Conservation (phyloP, 352 stramenopile genomes). For the Globisporangium barbulae region DNA sequence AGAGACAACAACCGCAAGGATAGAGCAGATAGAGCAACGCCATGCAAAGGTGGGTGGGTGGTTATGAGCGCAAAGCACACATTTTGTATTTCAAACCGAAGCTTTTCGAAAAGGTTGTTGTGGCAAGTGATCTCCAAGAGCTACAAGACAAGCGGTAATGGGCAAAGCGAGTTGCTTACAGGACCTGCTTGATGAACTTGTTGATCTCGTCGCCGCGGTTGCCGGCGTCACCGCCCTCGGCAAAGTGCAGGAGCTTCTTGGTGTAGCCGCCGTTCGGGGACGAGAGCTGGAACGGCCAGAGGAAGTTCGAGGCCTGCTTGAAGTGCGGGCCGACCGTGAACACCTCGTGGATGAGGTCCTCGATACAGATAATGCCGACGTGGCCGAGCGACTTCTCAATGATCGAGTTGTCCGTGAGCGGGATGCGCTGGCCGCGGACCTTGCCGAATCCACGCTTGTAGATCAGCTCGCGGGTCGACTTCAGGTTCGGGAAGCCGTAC, state of each 20-base stretch:
- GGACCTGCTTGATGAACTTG: constrained; percentile 93
- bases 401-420: constrained; percentile 96
- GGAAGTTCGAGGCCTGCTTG: constrained; percentile 99
- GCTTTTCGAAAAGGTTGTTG: constrained; percentile 4
- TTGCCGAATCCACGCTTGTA: constrained; percentile 99
- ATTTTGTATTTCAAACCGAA: constrained; percentile 30
- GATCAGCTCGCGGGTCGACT: constrained; percentile 97
- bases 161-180: constrained; percentile 64
- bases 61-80: constrained; percentile 3
- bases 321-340: constrained; percentile 99
- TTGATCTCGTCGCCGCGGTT: constrained; percentile 93
- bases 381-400: constrained; percentile 95
- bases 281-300: constrained; percentile 99
- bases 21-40: not conserved
- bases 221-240: constrained; percentile 90
- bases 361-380: constrained; percentile 97
- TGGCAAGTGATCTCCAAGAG: not conserved
- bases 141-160: not conserved
- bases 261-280: constrained; percentile 94
- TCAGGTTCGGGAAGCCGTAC: constrained; percentile 98
- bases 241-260: constrained; percentile 94
- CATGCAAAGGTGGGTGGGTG: not conserved
- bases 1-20: not conserved
- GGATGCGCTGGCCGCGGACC: constrained; percentile 97
- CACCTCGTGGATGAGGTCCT: constrained; percentile 99